phyloP scores from a whole-genome alignment of 345 rosid genomes.

The Dimocarpus longan region DNA sequence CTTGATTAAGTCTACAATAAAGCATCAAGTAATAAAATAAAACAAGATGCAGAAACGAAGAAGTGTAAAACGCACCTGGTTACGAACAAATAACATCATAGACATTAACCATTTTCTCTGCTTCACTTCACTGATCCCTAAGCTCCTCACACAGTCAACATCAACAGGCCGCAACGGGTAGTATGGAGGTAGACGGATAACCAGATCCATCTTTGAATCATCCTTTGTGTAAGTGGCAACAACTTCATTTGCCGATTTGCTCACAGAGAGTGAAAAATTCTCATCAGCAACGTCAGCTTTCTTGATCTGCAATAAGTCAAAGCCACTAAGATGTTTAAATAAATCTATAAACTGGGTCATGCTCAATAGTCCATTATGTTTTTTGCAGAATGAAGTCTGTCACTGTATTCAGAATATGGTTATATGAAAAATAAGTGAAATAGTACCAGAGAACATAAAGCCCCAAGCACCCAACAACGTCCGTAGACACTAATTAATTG shows the following conservation, averaged over 20 bases:
- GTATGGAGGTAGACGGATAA: slow-evolving; percentile 85
- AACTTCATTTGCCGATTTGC: slow-evolving; percentile 94
- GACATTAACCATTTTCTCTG: slow-evolving; percentile 99
- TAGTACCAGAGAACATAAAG: not conserved
- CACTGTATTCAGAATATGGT: not conserved
- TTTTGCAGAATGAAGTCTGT: slow-evolving; percentile 4
- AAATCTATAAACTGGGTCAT: not conserved
- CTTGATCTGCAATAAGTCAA: slow-evolving; percentile 73
- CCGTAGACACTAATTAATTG: not conserved
- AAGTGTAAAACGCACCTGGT: slow-evolving; percentile 60
- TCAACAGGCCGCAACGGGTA: slow-evolving; percentile 86
- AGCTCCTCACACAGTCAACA: slow-evolving; percentile 81
- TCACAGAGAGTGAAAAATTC: slow-evolving; percentile 75
- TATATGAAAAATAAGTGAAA: not conserved
- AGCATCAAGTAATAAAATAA: not conserved
- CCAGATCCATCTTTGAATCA: slow-evolving; percentile 93
- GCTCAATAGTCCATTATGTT: not conserved
- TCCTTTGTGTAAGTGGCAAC: slow-evolving; percentile 95
- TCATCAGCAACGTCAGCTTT: slow-evolving; percentile 82
- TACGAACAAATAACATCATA: slow-evolving; percentile 86
- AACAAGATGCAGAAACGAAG: slow-evolving; percentile 4
- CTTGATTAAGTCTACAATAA: not conserved
- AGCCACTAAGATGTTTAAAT: not conserved
- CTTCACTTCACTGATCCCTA: slow-evolving; percentile 91
- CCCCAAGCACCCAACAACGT: not conserved